These are phyloP conservation scores for Telopea speciosissima DNA, from an alignment of 177 flowering plant genomes.

Conservation along the genomic window DNA sequence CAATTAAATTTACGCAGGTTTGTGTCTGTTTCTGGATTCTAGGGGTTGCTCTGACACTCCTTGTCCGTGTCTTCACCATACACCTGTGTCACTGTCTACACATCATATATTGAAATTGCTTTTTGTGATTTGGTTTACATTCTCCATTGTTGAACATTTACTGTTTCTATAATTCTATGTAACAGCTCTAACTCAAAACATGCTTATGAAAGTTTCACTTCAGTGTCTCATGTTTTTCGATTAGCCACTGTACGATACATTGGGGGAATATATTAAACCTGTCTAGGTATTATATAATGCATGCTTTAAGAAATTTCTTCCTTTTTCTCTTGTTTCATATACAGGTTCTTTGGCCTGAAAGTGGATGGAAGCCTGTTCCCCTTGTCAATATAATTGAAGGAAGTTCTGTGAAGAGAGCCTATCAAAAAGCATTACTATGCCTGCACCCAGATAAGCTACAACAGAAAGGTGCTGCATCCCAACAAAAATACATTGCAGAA, in stretches of 20 bases:
- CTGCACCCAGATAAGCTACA: conserved; percentile 93
- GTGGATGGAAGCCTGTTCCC: conserved; percentile 92
- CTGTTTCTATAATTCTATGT: background rate
- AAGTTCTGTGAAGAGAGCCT: conserved; percentile 68
- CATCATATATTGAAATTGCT: background rate
- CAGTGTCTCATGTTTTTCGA: background rate
- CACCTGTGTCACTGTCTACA: too few species aligned
- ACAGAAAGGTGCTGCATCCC: conserved; percentile 71
- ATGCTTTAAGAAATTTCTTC: background rate
- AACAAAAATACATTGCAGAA: conserved; percentile 74
- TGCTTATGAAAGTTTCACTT: background rate
- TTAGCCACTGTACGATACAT: background rate
- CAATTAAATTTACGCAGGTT: too few species aligned
- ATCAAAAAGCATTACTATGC: conserved; percentile 78
- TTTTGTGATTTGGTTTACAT: background rate
- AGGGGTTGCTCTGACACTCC: too few species aligned
- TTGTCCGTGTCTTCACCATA: too few species aligned
- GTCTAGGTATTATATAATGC: background rate
- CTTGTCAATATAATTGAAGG: conserved; percentile 81
- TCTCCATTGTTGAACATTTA: background rate
- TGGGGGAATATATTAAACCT: background rate
- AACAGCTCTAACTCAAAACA: background rate
- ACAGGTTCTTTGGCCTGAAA: conserved; percentile 86
- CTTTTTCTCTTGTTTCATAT: conserved; percentile 1
- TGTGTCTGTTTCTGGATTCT: too few species aligned